These are phyloP conservation scores for Sarocladium kiliense DNA, from an alignment of 2,329 filamentous ascomycete species.

Conservation along the genomic window DNA sequence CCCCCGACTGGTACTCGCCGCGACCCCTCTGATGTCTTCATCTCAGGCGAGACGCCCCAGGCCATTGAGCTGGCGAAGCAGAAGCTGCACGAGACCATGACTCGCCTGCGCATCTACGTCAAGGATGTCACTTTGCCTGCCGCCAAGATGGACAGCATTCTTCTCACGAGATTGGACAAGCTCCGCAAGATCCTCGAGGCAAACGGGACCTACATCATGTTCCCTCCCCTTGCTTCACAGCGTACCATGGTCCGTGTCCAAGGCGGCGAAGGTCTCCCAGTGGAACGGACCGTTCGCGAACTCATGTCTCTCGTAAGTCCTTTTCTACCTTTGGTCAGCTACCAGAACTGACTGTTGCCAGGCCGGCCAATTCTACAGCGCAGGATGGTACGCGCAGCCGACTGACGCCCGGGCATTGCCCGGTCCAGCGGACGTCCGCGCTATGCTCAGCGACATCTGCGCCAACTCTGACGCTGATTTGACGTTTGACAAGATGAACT, in stretches of 20 bases:
- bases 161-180: constrained; percentile 88
- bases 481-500: constrained; percentile 89
- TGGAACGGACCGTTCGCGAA: constrained; percentile 91
- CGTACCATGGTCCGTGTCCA: constrained; percentile 84
- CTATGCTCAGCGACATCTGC: constrained; percentile 94
- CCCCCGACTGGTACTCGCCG: constrained; percentile 76
- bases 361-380: constrained; percentile 97
- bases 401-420: constrained; percentile 60
- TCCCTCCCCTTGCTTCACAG: constrained; percentile 82
- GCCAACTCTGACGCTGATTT: constrained; percentile 94
- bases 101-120: constrained; percentile 75
- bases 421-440: constrained; percentile 68
- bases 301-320: constrained; percentile 82
- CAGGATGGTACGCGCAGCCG: constrained; percentile 89
- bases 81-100: constrained; percentile 81
- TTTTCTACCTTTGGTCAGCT: not conserved
- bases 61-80: constrained; percentile 85
- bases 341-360: constrained; percentile 31
- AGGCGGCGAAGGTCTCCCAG: constrained; percentile 86
- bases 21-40: constrained; percentile 86
- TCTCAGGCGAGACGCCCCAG: constrained; percentile 83
- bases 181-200: constrained; percentile 96
- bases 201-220: constrained; percentile 91
- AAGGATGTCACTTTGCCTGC: constrained; percentile 89
- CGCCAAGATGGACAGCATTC: constrained; percentile 90